A percentile compares a stretch with the other conserved stretches of the same genome.
phyloP scores from a whole-genome alignment of 257 asterid species.

The Leonotis leonurus region DNA sequence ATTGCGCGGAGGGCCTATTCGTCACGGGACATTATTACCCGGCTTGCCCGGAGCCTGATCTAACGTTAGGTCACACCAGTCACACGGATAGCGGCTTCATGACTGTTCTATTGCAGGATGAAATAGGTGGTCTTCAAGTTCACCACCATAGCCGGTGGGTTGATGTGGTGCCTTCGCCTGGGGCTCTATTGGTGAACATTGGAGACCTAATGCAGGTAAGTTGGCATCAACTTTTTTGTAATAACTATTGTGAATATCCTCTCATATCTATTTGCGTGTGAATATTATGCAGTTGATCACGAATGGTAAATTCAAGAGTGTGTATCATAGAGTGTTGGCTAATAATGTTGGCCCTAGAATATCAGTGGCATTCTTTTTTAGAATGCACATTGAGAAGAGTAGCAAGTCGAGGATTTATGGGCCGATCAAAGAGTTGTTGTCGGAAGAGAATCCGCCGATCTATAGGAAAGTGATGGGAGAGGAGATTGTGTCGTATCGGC shows the following conservation, averaged over 20 bases:
- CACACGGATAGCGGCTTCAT: constrained; percentile 27
- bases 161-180: not conserved
- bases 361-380: constrained; percentile 27
- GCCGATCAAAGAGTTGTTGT: constrained; percentile 28
- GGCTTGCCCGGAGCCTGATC: constrained; percentile 27
- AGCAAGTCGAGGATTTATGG: constrained; percentile 1
- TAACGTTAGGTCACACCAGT: constrained; percentile 13
- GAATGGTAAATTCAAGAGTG: constrained; percentile 37
- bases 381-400: constrained; percentile 21
- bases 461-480: constrained; percentile 5
- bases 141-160: not conserved
- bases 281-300: constrained; percentile 33
- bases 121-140: constrained; percentile 1
- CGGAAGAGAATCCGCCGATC: constrained; percentile 19
- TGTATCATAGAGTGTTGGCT: constrained; percentile 34
- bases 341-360: constrained; percentile 28
- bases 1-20: constrained; percentile 20
- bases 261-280: not conserved
- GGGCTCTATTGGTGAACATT: not conserved
- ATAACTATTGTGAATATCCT: no score
- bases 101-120: constrained; percentile 21
- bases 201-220: constrained; percentile 9
- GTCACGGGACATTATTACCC: constrained; percentile 22
- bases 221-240: not conserved
- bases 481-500: not conserved